phyloP scores from a whole-genome alignment of 1,284 basidiomycete species.

The Ceratorhiza oryzae-sativae region DNA sequence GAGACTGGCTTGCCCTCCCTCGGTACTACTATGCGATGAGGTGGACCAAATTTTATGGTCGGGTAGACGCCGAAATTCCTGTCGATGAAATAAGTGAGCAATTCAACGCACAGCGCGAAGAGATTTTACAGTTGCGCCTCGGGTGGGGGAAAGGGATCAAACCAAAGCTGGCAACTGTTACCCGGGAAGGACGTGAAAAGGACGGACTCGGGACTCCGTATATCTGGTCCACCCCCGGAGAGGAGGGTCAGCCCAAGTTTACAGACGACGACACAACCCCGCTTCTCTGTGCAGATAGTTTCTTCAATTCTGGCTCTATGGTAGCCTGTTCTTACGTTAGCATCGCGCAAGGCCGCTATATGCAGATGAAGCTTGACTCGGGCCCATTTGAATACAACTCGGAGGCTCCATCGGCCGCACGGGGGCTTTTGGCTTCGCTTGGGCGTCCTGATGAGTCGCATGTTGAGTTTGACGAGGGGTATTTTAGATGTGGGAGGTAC shows the following conservation, averaged over 20 bases:
- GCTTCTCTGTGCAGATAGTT: conserved; percentile 19
- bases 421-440: not conserved
- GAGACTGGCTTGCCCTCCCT: not conserved
- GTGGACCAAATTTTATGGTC: not conserved
- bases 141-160: conserved; percentile 3
- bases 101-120: not conserved
- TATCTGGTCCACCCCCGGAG: not conserved
- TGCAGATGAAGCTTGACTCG: not conserved
- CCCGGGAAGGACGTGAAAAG: not conserved
- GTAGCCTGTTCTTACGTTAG: not conserved
- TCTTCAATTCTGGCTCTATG: not conserved
- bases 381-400: not conserved
- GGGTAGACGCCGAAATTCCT: not conserved
- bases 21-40: not conserved
- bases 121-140: not conserved
- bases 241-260: not conserved
- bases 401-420: not conserved
- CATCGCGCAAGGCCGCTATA: not conserved
- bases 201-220: not conserved
- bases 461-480: not conserved
- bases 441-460: not conserved
- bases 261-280: not conserved
- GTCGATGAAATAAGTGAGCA: not conserved
- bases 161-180: not conserved
- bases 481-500: not conserved